Percentiles rank a stretch among this genome's conserved stretches.
These are phyloP conservation scores for Rosa chinensis DNA, from an alignment of 306 rosid species.

Conservation along the genomic window DNA sequence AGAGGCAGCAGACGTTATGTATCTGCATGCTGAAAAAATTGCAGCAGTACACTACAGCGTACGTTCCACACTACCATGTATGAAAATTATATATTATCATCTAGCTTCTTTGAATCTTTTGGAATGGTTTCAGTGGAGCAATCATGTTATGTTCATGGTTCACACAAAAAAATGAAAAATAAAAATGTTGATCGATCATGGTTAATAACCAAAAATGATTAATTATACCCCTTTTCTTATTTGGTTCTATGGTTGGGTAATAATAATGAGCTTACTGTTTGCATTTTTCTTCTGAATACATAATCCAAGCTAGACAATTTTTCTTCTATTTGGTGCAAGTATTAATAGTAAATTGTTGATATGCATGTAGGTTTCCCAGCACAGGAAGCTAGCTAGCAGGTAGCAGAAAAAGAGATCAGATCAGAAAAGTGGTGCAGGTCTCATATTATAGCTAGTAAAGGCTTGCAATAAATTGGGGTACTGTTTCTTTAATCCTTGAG, in stretches of 20 bases:
- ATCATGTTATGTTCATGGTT: too few species aligned
- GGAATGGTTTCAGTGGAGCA: not conserved
- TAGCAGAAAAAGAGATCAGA: not conserved
- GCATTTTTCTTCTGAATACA: not conserved
- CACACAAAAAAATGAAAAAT: too few species aligned
- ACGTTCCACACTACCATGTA: too few species aligned
- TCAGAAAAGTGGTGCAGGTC: not conserved
- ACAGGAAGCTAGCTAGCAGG: not conserved
- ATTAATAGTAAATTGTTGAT: not conserved
- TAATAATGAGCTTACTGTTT: not conserved
- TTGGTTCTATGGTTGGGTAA: not conserved
- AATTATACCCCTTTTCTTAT: too few species aligned
- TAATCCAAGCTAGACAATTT: not conserved
- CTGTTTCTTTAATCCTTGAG: not conserved
- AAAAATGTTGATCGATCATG: too few species aligned
- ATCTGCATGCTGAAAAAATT: not conserved
- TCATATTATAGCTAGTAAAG: not conserved
- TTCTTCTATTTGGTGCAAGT: not conserved
- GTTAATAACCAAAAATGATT: too few species aligned
- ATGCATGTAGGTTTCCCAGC: not conserved
- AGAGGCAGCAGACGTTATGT: too few species aligned
- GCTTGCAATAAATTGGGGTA: not conserved
- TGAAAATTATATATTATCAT: not conserved
- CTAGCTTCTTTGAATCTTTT: not conserved
- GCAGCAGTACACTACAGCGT: not conserved